A percentile compares a stretch with the other conserved stretches of the same genome.
Evolutionary conservation across 2,329 filamentous ascomycete species (phyloP).

Genomic region (Cordyceps cateniannulata): DNA sequence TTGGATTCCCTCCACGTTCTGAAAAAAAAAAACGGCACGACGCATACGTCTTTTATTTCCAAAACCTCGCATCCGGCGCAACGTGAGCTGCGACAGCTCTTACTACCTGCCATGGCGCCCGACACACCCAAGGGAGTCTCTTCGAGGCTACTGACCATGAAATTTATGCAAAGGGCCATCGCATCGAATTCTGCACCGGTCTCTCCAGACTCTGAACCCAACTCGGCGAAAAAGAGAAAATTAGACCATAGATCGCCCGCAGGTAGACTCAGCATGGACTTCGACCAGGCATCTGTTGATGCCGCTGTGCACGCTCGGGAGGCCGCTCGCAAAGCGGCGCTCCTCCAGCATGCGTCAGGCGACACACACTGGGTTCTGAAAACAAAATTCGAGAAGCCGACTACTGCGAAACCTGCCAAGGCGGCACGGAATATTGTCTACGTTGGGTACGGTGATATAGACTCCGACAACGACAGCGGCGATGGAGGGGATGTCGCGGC

Average conservation of each 20-base stretch:
- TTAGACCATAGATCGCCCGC: slow-evolving; percentile 31
- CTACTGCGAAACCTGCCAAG: slow-evolving; percentile 25
- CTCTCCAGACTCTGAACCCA: slow-evolving; percentile 43
- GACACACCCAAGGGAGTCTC: slow-evolving; percentile 66
- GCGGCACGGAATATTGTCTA: slow-evolving; percentile 52
- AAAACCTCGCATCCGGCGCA: not conserved
- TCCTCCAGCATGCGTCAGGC: slow-evolving; percentile 57
- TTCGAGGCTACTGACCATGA: slow-evolving; percentile 85
- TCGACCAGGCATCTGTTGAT: slow-evolving; percentile 55
- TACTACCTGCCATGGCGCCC: slow-evolving; percentile 33
- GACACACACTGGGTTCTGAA: slow-evolving; percentile 74
- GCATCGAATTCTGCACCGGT: slow-evolving; percentile 46
- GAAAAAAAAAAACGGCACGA: too few species aligned
- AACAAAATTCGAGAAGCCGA: slow-evolving; percentile 27
- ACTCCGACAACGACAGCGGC: slow-evolving; percentile 31
- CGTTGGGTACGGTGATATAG: slow-evolving; percentile 45
- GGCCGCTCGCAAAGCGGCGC: slow-evolving; percentile 52
- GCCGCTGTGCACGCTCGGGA: slow-evolving; percentile 62
- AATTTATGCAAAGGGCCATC: slow-evolving; percentile 91
- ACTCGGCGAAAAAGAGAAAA: slow-evolving; percentile 59
- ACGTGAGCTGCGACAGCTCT: not conserved
- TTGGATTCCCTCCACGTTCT: not conserved
- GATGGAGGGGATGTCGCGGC: slow-evolving; percentile 28
- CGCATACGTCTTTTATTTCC: not conserved
- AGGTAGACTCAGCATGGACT: slow-evolving; percentile 27